Conservation (phyloP, 352 stramenopile genomes). For the Phytopythium vexans region DNA sequence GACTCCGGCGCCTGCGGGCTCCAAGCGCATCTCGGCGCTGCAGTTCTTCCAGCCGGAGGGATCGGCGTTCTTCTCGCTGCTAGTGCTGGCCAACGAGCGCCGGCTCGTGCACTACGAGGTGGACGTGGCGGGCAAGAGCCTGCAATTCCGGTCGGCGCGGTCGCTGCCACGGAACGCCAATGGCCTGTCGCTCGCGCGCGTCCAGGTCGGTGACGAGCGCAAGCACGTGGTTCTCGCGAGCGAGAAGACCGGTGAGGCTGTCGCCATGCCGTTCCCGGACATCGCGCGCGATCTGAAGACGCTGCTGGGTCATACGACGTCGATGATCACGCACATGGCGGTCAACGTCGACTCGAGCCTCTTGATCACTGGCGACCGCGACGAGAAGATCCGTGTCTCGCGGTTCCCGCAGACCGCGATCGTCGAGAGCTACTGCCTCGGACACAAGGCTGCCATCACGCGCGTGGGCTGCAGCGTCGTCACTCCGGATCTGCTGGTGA, state of each 20-base stretch:
- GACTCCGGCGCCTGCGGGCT: slow-evolving; percentile 12
- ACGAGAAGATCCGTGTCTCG: slow-evolving; percentile 86
- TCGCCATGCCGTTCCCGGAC: slow-evolving; percentile 75
- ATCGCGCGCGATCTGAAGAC: slow-evolving; percentile 64
- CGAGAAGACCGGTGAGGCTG: slow-evolving; percentile 81
- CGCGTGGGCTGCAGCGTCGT: slow-evolving; percentile 42
- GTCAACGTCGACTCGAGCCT: slow-evolving; percentile 48
- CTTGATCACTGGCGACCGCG: slow-evolving; percentile 73
- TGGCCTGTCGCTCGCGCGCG: slow-evolving; percentile 45
- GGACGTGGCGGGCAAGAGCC: slow-evolving; percentile 30
- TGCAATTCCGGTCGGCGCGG: slow-evolving; percentile 36
- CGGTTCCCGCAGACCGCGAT: slow-evolving; percentile 68
- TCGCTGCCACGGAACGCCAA: slow-evolving; percentile 66
- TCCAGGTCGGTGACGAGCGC: slow-evolving; percentile 15
- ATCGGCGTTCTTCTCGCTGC: slow-evolving; percentile 24
- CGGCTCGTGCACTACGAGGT: slow-evolving; percentile 77
- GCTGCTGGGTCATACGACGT: slow-evolving; percentile 81
- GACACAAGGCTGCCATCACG: slow-evolving; percentile 66
- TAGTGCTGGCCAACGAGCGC: slow-evolving; percentile 67
- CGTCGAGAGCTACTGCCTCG: slow-evolving; percentile 83
- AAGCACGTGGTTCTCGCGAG: slow-evolving; percentile 68
- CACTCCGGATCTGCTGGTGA: slow-evolving; percentile 54
- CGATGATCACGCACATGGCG: slow-evolving; percentile 79
- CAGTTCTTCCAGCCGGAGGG: slow-evolving; percentile 29
- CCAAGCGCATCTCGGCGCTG: slow-evolving; percentile 45